These are phyloP conservation scores for Fagopyrum esculentum DNA, from an alignment of 148 eudicot genomes.

Conservation along the genomic window DNA sequence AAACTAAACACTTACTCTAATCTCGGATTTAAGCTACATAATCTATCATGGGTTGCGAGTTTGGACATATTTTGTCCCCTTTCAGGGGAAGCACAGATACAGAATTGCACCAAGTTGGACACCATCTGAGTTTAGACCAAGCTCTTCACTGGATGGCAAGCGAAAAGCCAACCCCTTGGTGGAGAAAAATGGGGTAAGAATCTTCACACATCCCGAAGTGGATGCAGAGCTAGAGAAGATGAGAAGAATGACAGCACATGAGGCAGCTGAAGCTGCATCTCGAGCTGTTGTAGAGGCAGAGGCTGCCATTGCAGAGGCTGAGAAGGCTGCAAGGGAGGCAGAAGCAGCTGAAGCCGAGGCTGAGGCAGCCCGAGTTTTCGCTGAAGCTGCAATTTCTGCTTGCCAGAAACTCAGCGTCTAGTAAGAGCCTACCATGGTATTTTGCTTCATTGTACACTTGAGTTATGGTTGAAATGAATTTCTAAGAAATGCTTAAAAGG, in stretches of 20 bases:
- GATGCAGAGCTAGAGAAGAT: slow-evolving; percentile 69
- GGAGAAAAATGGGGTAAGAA: slow-evolving; percentile 32
- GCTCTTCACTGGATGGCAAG: slow-evolving; percentile 28
- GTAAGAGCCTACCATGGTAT: not conserved
- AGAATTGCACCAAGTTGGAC: slow-evolving; percentile 44
- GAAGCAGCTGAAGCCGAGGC: slow-evolving; percentile 82
- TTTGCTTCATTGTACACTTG: not conserved
- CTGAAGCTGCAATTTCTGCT: slow-evolving; percentile 41
- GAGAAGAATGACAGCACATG: slow-evolving; percentile 58
- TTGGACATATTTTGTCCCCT: not conserved
- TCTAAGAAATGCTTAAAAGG: not conserved
- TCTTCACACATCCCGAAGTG: slow-evolving; percentile 46
- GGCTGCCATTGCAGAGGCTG: slow-evolving; percentile 85
- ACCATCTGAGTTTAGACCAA: slow-evolving; percentile 21
- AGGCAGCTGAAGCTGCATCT: slow-evolving; percentile 79
- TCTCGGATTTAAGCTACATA: not conserved
- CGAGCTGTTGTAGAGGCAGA: slow-evolving; percentile 90
- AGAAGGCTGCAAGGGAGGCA: slow-evolving; percentile 73
- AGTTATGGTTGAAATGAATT: not conserved
- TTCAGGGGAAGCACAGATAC: slow-evolving; percentile 78
- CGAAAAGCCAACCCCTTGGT: slow-evolving; percentile 25
- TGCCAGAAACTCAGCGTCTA: slow-evolving; percentile 4
- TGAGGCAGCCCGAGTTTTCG: slow-evolving; percentile 56
- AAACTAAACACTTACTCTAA: not conserved
- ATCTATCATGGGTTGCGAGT: not conserved